phyloP scores from a whole-genome alignment of 2,329 filamentous ascomycete genomes.

The Trichoderma sp. region DNA sequence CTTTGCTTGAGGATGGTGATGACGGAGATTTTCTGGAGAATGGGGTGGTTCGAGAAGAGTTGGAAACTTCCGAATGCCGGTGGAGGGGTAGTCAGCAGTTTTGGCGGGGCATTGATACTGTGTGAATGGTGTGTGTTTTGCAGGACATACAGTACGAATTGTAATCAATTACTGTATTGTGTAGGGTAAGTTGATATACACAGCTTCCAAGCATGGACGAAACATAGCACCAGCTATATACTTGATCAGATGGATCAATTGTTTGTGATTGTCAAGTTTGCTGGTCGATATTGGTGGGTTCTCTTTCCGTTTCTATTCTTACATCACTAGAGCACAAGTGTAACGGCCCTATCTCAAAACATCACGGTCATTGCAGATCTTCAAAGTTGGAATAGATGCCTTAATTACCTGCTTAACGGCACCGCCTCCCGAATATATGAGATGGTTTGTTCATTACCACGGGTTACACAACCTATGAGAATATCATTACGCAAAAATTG shows the following conservation, averaged over 20 bases:
- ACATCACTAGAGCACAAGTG: neutral
- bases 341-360: neutral
- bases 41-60: neutral
- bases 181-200: neutral
- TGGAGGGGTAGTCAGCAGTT: neutral
- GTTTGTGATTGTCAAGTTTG: fast-evolving
- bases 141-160: neutral
- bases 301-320: neutral
- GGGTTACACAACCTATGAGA: neutral
- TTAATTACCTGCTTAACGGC: fast-evolving
- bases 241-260: neutral
- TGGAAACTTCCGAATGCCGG: constrained; percentile 4
- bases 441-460: neutral
- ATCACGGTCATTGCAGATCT: neutral
- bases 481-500: neutral
- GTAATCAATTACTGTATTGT: fast-evolving
- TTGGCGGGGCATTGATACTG: constrained; percentile 11
- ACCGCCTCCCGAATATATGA: neutral
- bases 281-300: fast-evolving
- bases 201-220: neutral
- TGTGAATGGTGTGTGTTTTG: neutral
- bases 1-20: neutral
- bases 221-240: neutral
- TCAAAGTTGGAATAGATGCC: neutral
- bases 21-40: neutral